Evolutionary conservation across 441 rosid species (phyloP), one percentile per base, ranked within the genome.

Genomic region (Pelargonium fulgidum): DNA sequence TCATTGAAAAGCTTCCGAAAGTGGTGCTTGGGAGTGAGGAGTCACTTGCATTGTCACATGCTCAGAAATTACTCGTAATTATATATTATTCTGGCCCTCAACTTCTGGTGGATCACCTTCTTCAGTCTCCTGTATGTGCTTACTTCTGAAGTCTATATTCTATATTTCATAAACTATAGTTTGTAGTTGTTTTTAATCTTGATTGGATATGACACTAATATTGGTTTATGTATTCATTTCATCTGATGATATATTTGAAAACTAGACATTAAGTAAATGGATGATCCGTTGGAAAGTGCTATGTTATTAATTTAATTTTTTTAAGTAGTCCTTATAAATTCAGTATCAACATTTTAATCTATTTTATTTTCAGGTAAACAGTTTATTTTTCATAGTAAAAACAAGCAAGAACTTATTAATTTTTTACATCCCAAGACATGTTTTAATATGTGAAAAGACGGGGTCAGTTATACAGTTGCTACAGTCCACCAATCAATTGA

Each of bases 1-100:
- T 92, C 36, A 74, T 87, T 75, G 96, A 90, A 79, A 90, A 83
- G 89, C 96, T 94, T 73, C 99, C 98, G 44, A 87, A 88, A 81
- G 87, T 84, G 70, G 84, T 92, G 76, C 84, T 94, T 69, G 85
- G 85, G 66, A 85, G 80, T 78, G 92, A 90, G 71, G 96, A 94
- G 68, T 74, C 87, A 39, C 76, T 82, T 75, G 91, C 93, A 61
- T 79, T 86, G 64, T 85, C 94, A 45, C 86, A 85, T 81, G 93
- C 86, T 68, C 88, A 81, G 81, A 80, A 94, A 75, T 85, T 94
- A 76, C 88, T 94, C 69, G 92, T 84, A 6, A 75, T 89, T 69
- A 73, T 86, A 66, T 94, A 90, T 71, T 90, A 84, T 81, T 89
- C 92, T 72, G 96, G 99, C 70, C 98, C 98, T 76, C 85, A 69